Evolutionary conservation across 176 grass and related monocot genomes (phyloP).

Genomic region (Microstegium vimineum): DNA sequence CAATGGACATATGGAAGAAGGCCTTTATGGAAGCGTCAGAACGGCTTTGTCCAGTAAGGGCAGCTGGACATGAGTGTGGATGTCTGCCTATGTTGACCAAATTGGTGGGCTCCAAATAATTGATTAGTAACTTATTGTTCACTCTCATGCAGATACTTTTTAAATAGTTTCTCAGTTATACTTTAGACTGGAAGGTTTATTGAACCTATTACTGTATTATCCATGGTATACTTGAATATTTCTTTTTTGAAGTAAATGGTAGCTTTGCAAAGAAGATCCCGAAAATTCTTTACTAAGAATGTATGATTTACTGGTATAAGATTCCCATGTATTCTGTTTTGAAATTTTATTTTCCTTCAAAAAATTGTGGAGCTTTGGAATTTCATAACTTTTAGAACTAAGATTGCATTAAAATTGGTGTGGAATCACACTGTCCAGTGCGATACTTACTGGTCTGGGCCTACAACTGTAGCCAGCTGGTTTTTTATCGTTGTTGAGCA

Average conservation of each 20-base stretch:
- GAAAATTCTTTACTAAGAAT: neutral
- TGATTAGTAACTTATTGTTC: neutral
- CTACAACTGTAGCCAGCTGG: neutral
- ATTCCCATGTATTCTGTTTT: neutral
- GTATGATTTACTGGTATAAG: too few relatives aligned
- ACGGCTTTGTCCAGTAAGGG: slow-evolving; percentile 77
- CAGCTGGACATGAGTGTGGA: slow-evolving; percentile 84
- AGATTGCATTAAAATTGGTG: neutral
- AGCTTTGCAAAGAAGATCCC: neutral
- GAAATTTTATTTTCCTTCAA: neutral
- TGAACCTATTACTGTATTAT: neutral
- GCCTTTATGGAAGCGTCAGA: slow-evolving; percentile 88
- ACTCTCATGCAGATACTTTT: neutral
- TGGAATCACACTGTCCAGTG: neutral
- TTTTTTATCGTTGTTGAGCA: neutral
- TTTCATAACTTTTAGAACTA: neutral
- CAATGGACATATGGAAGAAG: slow-evolving; percentile 91
- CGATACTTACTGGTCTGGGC: neutral
- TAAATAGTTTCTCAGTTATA: neutral
- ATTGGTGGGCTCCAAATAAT: slow-evolving; percentile 56
- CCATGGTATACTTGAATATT: neutral
- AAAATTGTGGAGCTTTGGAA: neutral
- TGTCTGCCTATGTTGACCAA: slow-evolving; percentile 75
- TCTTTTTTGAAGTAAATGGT: neutral
- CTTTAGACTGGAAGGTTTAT: neutral